Conservation (phyloP, 2,329 filamentous ascomycete species). For the Camillea tinctor region DNA sequence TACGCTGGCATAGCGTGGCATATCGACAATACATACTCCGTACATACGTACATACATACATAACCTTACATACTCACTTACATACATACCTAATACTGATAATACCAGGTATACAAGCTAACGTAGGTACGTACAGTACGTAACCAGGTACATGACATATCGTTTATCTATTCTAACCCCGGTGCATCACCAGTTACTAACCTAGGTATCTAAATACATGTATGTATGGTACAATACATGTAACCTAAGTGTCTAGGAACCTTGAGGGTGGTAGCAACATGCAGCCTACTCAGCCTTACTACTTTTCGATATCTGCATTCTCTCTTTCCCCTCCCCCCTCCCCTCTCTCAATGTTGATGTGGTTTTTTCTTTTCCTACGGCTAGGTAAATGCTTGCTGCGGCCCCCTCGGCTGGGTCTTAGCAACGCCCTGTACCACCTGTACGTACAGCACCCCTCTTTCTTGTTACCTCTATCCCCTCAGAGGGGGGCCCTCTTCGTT, state of each 20-base stretch:
- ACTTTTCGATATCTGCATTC: neutral
- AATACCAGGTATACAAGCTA: neutral
- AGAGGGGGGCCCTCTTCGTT: too few relatives aligned
- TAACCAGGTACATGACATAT: neutral
- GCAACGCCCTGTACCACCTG: neutral
- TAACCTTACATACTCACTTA: neutral
- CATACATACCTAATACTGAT: neutral
- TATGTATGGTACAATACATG: too few relatives aligned
- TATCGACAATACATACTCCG: too few relatives aligned
- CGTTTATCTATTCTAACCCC: neutral
- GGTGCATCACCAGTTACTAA: too few relatives aligned
- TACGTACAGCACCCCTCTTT: too few relatives aligned
- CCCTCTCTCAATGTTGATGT: too few relatives aligned
- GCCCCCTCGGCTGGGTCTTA: neutral
- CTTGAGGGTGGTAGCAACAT: neutral
- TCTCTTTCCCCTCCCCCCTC: too few relatives aligned
- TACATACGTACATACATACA: neutral
- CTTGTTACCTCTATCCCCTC: too few relatives aligned
- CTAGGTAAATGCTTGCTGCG: neutral
- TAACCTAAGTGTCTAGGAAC: neutral
- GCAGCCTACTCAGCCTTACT: neutral
- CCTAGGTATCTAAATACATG: too few relatives aligned
- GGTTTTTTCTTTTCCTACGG: too few relatives aligned
- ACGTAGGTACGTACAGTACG: neutral
- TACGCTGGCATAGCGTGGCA: too few relatives aligned